phyloP scores from a whole-genome alignment of 495 filamentous ascomycete genomes.

The Haplographium delicatum region DNA sequence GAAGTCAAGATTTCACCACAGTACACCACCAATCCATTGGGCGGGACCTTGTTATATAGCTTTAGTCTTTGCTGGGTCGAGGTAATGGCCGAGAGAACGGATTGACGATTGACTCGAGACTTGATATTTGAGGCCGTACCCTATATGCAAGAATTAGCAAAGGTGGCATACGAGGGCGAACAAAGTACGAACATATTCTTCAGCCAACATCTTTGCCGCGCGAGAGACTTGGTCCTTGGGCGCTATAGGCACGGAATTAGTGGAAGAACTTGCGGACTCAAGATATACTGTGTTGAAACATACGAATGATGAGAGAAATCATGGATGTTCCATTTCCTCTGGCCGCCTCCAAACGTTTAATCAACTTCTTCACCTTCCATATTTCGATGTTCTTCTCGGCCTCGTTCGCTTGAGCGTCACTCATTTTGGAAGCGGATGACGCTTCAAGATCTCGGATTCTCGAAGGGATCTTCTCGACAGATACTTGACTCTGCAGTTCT shows the following conservation, averaged over 20 bases:
- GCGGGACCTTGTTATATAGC: slow-evolving; percentile 95
- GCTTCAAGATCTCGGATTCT: slow-evolving; percentile 14
- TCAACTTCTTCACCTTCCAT: slow-evolving; percentile 91
- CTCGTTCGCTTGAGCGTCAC: slow-evolving; percentile 80
- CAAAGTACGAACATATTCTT: slow-evolving; percentile 81
- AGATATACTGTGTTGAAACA: slow-evolving; percentile 34
- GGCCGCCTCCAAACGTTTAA: slow-evolving; percentile 90
- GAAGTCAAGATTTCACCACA: slow-evolving; percentile 99
- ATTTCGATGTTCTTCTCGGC: slow-evolving; percentile 95
- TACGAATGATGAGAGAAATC: slow-evolving; percentile 98
- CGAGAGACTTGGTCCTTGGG: slow-evolving; percentile 97
- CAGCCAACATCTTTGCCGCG: slow-evolving; percentile 98
- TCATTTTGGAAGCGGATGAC: slow-evolving; percentile 61
- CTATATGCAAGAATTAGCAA: slow-evolving; percentile 40
- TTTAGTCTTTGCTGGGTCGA: slow-evolving; percentile 98
- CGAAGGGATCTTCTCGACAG: slow-evolving; percentile 9
- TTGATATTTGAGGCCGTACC: slow-evolving; percentile 99
- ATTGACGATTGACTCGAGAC: slow-evolving; percentile 96
- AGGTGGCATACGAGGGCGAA: neutral
- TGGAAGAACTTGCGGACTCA: neutral
- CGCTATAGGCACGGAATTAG: slow-evolving; percentile 42
- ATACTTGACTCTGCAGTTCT: slow-evolving; percentile 18
- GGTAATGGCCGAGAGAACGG: slow-evolving; percentile 94
- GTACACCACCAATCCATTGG: slow-evolving; percentile 96
- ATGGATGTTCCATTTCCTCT: slow-evolving; percentile 95